A percentile compares a stretch with the other conserved stretches of the same genome.
phyloP scores from a whole-genome alignment of 768 basidiomycete genomes.

The Kwoniella bestiolae region DNA sequence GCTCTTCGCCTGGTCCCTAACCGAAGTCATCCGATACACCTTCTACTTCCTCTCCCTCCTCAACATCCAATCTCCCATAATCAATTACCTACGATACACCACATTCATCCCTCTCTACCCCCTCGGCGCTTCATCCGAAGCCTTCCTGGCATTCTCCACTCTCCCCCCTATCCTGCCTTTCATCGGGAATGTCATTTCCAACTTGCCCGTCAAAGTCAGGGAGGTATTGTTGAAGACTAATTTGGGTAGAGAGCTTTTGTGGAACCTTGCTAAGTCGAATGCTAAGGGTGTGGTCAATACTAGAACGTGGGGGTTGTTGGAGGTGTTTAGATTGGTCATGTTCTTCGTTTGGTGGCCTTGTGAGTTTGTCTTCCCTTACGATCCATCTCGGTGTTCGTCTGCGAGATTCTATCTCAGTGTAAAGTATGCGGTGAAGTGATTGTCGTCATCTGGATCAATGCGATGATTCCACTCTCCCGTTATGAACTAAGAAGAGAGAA shows the following conservation, averaged over 20 bases:
- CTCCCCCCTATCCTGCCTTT: constrained; percentile 62
- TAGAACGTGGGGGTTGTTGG: constrained; percentile 64
- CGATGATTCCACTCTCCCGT: no score
- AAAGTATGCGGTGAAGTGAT: no score
- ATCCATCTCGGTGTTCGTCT: no score
- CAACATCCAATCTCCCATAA: constrained; percentile 60
- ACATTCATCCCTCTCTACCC: constrained; percentile 94
- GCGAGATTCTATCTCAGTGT: no score
- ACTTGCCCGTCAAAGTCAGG: constrained; percentile 27
- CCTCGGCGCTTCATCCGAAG: constrained; percentile 87
- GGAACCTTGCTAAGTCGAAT: constrained; percentile 37
- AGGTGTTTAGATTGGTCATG: constrained; percentile 66
- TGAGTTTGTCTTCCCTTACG: no score
- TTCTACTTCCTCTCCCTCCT: constrained; percentile 78
- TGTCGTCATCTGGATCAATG: no score
- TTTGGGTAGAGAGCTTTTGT: constrained; percentile 57
- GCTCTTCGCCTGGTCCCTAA: constrained; percentile 88
- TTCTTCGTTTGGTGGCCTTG: constrained; percentile 89
- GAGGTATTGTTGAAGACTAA: constrained; percentile 59
- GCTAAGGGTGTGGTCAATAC: constrained; percentile 20
- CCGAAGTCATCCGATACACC: constrained; percentile 88
- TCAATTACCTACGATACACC: constrained; percentile 71
- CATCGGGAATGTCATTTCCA: constrained; percentile 27
- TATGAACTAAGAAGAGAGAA: no score
- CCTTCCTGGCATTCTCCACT: constrained; percentile 76